Evolutionary conservation across 1,284 basidiomycete species (phyloP).

Genomic region (Flammula alnicola): DNA sequence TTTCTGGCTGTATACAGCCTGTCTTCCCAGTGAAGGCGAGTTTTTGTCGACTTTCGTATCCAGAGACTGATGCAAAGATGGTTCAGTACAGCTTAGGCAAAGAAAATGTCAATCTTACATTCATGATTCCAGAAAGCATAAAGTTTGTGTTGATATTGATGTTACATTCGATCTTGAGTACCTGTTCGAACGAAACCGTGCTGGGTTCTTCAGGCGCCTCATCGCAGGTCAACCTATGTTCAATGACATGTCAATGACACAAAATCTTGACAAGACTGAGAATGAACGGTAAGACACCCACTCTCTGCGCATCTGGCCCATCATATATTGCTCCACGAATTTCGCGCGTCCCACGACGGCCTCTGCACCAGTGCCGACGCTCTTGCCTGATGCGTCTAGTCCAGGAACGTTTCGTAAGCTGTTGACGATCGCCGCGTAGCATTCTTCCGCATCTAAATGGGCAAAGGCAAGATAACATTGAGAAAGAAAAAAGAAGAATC

Average conservation of each 20-base stretch:
- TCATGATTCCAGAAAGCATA: slow-evolving; percentile 86
- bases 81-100: slow-evolving; percentile 1
- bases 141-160: slow-evolving; percentile 89
- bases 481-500: background rate
- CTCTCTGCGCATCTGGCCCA: slow-evolving; percentile 83
- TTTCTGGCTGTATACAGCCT: slow-evolving; percentile 84
- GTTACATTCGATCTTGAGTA: slow-evolving; percentile 93
- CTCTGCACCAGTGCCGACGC: slow-evolving; percentile 28
- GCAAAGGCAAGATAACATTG: background rate
- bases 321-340: slow-evolving; percentile 88
- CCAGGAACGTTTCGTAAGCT: slow-evolving; percentile 72
- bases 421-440: slow-evolving; percentile 86
- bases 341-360: slow-evolving; percentile 41
- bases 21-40: slow-evolving; percentile 79
- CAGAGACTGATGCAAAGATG: slow-evolving; percentile 60
- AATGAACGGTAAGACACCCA: slow-evolving; percentile 56
- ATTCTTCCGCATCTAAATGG: slow-evolving; percentile 90
- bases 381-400: slow-evolving; percentile 29
- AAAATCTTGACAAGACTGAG: background rate
- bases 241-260: slow-evolving; percentile 12
- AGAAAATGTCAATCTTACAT: slow-evolving; percentile 50
- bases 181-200: slow-evolving; percentile 69
- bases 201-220: slow-evolving; percentile 84
- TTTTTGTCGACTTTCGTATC: slow-evolving; percentile 88
- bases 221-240: slow-evolving; percentile 68